Conservation (phyloP, 1,139 yeast species). For the Yamadazyma conglobata region DNA sequence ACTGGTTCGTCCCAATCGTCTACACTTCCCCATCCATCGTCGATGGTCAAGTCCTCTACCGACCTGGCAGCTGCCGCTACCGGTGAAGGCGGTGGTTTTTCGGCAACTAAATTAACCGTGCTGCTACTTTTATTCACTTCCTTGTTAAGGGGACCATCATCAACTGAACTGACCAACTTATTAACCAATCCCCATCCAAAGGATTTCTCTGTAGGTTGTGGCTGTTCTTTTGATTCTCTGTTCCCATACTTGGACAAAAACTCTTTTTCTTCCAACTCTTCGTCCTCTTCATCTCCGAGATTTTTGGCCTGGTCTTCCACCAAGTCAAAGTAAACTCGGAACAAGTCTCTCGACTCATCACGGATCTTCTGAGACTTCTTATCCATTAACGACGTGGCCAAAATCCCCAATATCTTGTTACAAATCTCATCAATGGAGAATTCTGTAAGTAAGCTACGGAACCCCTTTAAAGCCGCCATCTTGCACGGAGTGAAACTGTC, state of each 20-base stretch:
- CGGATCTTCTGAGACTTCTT: constrained; percentile 63
- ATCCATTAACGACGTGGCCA: constrained; percentile 83
- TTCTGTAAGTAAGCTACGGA: constrained; percentile 58
- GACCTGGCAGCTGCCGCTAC: constrained; percentile 12
- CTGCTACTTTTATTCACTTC: constrained; percentile 37
- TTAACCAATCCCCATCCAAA: constrained; percentile 41
- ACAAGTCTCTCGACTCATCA: constrained; percentile 63
- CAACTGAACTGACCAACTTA: constrained; percentile 30
- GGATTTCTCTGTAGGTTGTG: constrained; percentile 9
- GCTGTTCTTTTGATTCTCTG: constrained; percentile 8
- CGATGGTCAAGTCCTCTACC: constrained; percentile 10
- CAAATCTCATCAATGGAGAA: constrained; percentile 79
- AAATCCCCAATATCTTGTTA: constrained; percentile 76
- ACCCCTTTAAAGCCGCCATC: constrained; percentile 73
- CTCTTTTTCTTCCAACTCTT: constrained; percentile 36
- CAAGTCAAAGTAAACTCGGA: constrained; percentile 60
- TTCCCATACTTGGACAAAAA: constrained; percentile 33
- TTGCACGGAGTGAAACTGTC: constrained; percentile 80
- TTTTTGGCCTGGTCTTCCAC: constrained; percentile 61
- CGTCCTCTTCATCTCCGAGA: constrained; percentile 49
- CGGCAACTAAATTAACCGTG: constrained; percentile 22
- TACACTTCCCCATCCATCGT: constrained; percentile 15
- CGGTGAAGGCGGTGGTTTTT: constrained; percentile 17
- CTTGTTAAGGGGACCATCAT: constrained; percentile 34
- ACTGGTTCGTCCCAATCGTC: constrained; percentile 6